These are phyloP conservation scores for Suillus decipiens DNA, from an alignment of 768 basidiomycete genomes.

Conservation along the genomic window DNA sequence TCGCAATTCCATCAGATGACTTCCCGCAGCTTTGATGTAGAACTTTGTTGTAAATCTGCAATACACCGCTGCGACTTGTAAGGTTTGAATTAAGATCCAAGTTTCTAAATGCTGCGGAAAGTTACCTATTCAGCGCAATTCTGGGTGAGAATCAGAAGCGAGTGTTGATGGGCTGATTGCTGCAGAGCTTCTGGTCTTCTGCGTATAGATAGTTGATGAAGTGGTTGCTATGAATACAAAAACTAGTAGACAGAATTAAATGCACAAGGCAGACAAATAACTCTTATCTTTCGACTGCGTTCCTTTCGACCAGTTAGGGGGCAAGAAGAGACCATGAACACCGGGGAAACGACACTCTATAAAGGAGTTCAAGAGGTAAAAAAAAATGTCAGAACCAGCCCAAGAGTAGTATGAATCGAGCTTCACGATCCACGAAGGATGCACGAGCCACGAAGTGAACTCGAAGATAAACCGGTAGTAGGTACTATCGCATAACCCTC, in stretches of 20 bases:
- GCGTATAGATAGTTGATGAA: neutral
- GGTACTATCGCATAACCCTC: slow-evolving; percentile 15
- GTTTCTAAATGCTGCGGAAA: no score
- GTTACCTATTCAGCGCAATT: neutral
- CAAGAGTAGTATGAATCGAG: slow-evolving; percentile 35
- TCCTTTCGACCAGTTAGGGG: neutral
- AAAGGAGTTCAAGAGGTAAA: slow-evolving; percentile 9
- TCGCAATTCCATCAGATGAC: neutral
- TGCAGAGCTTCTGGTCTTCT: no score
- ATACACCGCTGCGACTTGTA: no score
- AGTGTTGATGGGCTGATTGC: no score
- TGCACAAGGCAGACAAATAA: neutral
- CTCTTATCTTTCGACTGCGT: neutral
- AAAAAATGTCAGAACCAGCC: slow-evolving; percentile 15
- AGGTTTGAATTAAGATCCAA: no score
- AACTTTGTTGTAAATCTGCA: no score
- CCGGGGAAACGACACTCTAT: slow-evolving; percentile 5
- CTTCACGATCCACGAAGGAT: slow-evolving; percentile 22
- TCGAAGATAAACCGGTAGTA: slow-evolving; percentile 22
- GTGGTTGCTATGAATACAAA: no score
- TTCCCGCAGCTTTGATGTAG: no score
- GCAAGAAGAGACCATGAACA: slow-evolving; percentile 6
- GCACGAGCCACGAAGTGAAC: slow-evolving; percentile 30
- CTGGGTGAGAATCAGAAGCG: neutral
- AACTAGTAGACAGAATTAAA: neutral